Conservation (phyloP, 2,329 filamentous ascomycete species). For the Endoconidiophora laricicola region DNA sequence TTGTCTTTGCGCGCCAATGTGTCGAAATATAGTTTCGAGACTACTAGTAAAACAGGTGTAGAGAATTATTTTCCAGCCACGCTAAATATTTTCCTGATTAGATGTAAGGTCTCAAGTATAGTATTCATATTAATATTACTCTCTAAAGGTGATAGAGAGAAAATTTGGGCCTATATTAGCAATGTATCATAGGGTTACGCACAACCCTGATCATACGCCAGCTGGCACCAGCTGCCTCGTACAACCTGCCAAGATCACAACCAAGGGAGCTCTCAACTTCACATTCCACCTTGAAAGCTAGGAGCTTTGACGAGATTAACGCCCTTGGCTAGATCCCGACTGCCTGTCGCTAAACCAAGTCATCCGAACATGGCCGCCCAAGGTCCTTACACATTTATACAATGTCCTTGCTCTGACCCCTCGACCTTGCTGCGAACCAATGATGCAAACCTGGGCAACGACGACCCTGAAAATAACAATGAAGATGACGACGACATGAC, state of each 20-base stretch:
- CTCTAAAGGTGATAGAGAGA: no score
- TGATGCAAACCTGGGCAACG: constrained; percentile 2
- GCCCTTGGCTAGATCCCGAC: neutral
- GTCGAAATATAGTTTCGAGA: no score
- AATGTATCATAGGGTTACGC: no score
- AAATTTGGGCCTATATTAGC: no score
- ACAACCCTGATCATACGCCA: neutral
- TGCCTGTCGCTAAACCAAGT: constrained; percentile 22
- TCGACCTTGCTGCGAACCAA: constrained; percentile 17
- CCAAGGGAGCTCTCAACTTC: constrained; percentile 1
- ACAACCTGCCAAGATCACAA: neutral
- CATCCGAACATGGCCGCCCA: constrained; percentile 18
- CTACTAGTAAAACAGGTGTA: no score
- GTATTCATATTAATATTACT: no score
- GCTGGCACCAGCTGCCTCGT: neutral
- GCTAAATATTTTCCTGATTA: no score
- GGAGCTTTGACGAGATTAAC: neutral
- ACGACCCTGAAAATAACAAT: constrained; percentile 20
- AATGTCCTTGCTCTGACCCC: constrained; percentile 45
- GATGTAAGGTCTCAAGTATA: no score
- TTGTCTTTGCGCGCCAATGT: no score
- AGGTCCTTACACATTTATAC: constrained; percentile 46
- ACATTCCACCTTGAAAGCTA: neutral
- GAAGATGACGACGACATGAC: constrained; percentile 45
- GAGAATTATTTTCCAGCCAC: no score